These are phyloP conservation scores for Vaccinium myrtillus DNA, from an alignment of 148 eudicot species.

Conservation along the genomic window DNA sequence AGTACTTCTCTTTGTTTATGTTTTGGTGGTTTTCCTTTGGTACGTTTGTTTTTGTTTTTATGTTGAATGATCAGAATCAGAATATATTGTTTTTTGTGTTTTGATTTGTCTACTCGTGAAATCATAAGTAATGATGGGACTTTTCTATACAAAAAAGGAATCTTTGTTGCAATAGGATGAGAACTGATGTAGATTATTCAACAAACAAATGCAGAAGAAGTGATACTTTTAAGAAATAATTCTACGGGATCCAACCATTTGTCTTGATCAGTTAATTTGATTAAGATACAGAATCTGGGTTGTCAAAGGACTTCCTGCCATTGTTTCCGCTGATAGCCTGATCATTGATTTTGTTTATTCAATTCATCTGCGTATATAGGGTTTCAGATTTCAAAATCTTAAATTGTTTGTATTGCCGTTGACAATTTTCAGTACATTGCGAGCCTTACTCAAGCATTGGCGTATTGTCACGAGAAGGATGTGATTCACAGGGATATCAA, in stretches of 20 bases:
- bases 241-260: not conserved
- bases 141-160: not conserved
- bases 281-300: not conserved
- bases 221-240: not conserved
- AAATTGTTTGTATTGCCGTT: slow-evolving; percentile 10
- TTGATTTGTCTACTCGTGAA: not conserved
- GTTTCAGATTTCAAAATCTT: not conserved
- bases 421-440: slow-evolving; percentile 57
- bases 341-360: not conserved
- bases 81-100: not conserved
- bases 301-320: not conserved
- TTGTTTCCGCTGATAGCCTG: not conserved
- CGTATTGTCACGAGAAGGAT: slow-evolving; percentile 80
- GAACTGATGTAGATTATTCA: not conserved
- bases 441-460: slow-evolving; percentile 76
- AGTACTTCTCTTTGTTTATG: not conserved
- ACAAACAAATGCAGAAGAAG: not conserved
- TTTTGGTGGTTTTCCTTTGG: not conserved
- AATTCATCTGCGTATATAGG: not conserved
- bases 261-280: not conserved
- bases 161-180: not conserved
- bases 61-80: not conserved
- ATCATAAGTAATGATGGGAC: not conserved
- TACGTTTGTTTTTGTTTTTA: not conserved
- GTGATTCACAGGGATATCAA: slow-evolving; percentile 95